Evolutionary conservation across 225 moss, liverwort and hornwort species (phyloP), one percentile per base, ranked within the genome.

Genomic region (Polytrichum commune): DNA sequence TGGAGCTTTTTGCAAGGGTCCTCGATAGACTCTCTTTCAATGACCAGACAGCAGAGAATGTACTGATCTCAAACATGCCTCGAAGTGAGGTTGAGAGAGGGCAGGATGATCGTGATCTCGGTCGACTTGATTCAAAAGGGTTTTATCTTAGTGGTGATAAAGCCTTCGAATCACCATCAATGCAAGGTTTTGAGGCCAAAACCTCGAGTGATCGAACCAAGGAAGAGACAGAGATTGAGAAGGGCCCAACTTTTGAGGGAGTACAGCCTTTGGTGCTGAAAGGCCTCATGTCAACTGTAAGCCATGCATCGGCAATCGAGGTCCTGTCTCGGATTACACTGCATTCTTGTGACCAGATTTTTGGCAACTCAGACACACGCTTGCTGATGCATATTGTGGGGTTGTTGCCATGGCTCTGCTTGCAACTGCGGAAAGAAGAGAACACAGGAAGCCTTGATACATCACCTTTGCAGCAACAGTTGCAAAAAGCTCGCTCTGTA

Each of bases 221-320:
- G 78, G 94, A 90, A 53, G 98, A 93, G 71, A 67, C 82, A 53
- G 90, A 93, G 70, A 65, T 65, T 7, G 91, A 92, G 75, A 93
- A 86, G 77, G 93, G 87, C 66, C 98, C 95, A 20, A 80, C 85
- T 46, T 98, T 98, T 84, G 98, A 98, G 79, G 98, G 98, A 62
- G 91, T 98, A 38, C 98, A 98, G 66, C 95, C 98, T 27, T 79
- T 98, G 73, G 95, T 98, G 53, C 74, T 98, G 62, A 98, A 98
- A 78, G 98, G 98, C 53, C 95, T 98, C 24, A 95, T 98, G 92
- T 98, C 98, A 57, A 95, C 91, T 54, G 98, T 98, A 33, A 98
- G 98, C 82, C 98, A 98, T 90, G 93, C 98, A 65, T 98, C 98
- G 58, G 98, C 95, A n/a, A 95, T 98, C 46, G 98, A 98, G 81